These are phyloP conservation scores for Angomonas ambiguus DNA, from an alignment of 208 protist species.

Conservation along the genomic window DNA sequence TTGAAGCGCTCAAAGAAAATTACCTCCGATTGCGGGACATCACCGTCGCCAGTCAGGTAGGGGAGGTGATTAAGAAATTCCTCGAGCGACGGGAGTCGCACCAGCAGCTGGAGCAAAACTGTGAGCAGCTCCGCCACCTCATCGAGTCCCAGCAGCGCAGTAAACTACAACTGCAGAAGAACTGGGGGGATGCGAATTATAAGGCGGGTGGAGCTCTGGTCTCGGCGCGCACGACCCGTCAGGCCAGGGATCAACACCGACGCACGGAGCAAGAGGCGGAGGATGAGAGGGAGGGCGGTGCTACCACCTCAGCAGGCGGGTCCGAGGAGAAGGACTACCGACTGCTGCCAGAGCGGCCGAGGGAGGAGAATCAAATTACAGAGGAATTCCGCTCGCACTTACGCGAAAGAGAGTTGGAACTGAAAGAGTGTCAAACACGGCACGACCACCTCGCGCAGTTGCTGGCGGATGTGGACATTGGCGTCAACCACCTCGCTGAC, in stretches of 20 bases:
- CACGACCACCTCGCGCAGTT: conserved; percentile 67
- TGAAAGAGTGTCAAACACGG: conserved; percentile 26
- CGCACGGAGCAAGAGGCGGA: background rate
- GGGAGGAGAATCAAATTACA: conserved; percentile 43
- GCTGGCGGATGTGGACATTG: conserved; percentile 73
- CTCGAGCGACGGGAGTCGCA: conserved; percentile 78
- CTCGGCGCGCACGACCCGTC: conserved; percentile 25
- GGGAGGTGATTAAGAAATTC: conserved; percentile 89
- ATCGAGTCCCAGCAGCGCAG: conserved; percentile 57
- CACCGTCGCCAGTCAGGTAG: conserved; percentile 70
- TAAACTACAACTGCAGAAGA: conserved; percentile 33
- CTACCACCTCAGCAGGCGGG: background rate
- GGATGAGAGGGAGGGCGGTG: background rate
- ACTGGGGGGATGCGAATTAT: conserved; percentile 79
- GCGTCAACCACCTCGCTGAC: conserved; percentile 77
- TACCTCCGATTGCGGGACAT: conserved; percentile 92
- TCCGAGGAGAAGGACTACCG: conserved; percentile 2
- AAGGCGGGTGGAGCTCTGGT: conserved; percentile 42
- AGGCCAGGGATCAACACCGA: conserved; percentile 27
- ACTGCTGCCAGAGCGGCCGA: conserved; percentile 27
- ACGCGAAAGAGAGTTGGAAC: conserved; percentile 26
- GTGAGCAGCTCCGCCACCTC: conserved; percentile 53
- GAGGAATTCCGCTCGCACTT: conserved; percentile 84
- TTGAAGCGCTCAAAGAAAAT: conserved; percentile 73
- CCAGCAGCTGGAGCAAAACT: conserved; percentile 56